Evolutionary conservation across 208 protist genomes (phyloP), one percentile per base, ranked within the genome.

Genomic region (Wallacemonas sp.): DNA sequence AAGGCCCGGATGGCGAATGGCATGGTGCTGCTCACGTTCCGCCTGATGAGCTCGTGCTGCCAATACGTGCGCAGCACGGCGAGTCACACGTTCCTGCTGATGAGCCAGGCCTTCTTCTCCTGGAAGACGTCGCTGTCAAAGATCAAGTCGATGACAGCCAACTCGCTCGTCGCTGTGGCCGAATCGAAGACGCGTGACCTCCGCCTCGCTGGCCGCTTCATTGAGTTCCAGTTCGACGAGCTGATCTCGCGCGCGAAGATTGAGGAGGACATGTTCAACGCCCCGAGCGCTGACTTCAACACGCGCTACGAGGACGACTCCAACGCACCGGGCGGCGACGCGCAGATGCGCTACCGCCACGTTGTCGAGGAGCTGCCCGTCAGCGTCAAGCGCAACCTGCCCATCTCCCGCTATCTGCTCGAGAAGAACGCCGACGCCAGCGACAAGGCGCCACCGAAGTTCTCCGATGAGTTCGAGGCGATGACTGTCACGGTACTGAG

Each of bases 1-100:
- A 86, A 88, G 68, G 80, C 80, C 12, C 70, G 72, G 11, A 93
- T 94, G 88, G 78, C 81, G 54, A 81, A 66, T 49, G 88, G 88
- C 30, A 81, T 96, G 75, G 71, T 90, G 32, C 70, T 93, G 19
- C 74, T 96, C 16, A 85, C 79, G 9, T 90, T 93, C 64, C 86
- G 87, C 58, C 74, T 96, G 54, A 93, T 96, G 88, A 93, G 88
- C 70, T 90, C 77, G 52, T 93, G 82, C 62, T 94, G 78, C 64
- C 78, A 87, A 67, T 74, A 88, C 61, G 91, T 96, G 29, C 87
- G 91, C 52, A 63, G 61, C 29, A 80, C 78, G 11, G 81, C 88
- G 1, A 68, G 71, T 38, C 76, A 61, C 39, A 83, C 79, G 11
- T 93, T 88, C 41, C 61, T 93, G 16, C n/a, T 92, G 17, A 94